These are phyloP conservation scores for Adansonia gregorii DNA, from an alignment of 441 rosid species.

Conservation along the genomic window DNA sequence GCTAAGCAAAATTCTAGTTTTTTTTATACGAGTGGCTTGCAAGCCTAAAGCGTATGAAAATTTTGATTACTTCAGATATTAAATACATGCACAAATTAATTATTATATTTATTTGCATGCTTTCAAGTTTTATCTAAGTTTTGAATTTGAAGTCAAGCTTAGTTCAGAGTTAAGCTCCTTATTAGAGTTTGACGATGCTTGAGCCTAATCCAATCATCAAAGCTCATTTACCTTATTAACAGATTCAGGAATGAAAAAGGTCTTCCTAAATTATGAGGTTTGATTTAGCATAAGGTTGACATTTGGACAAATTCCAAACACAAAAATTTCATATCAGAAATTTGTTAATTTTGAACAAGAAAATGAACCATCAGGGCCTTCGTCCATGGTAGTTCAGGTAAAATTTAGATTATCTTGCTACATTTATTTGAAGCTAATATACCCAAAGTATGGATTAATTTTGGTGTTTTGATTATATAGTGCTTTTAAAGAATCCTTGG, in stretches of 20 bases:
- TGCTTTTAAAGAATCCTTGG: slow-evolving; percentile 41
- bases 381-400: neutral
- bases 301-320: neutral
- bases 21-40: neutral
- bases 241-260: neutral
- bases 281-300: neutral
- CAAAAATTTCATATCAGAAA: no score
- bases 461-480: neutral
- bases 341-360: neutral
- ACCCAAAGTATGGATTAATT: neutral
- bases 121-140: neutral
- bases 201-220: neutral
- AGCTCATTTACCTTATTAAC: neutral
- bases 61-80: neutral
- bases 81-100: neutral
- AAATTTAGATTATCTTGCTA: neutral
- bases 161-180: neutral
- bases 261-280: neutral
- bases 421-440: no score
- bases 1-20: neutral
- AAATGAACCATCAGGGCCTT: neutral
- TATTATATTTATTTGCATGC: neutral
- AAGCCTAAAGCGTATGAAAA: neutral
- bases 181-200: neutral
- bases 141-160: neutral